Evolutionary conservation across 2,329 filamentous ascomycete genomes (phyloP).

Genomic region (Fusarium kyushuense): DNA sequence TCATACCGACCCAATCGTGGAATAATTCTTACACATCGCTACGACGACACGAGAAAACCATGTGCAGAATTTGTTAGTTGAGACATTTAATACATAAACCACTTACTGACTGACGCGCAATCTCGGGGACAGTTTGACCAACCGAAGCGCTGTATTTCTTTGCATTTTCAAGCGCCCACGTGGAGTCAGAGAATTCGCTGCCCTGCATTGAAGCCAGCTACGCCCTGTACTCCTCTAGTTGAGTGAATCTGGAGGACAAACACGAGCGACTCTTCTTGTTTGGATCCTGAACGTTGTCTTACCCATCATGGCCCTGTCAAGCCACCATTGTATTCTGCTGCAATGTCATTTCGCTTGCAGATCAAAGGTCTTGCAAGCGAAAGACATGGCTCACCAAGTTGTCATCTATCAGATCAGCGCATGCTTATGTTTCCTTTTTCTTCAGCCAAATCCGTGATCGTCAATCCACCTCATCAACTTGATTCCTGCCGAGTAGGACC

Average conservation of each 20-base stretch:
- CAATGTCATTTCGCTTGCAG: slow-evolving; percentile 26
- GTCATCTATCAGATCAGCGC: slow-evolving; percentile 17
- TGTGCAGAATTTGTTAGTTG: slow-evolving; percentile 20
- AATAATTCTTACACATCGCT: slow-evolving; percentile 7
- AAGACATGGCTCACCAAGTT: slow-evolving; percentile 16
- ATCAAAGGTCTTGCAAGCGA: slow-evolving; percentile 6
- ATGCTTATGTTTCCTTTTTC: slow-evolving; percentile 25
- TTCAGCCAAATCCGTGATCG: slow-evolving; percentile 5
- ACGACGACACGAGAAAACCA: slow-evolving; percentile 31
- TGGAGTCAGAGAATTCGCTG: slow-evolving; percentile 47
- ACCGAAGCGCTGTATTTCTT: slow-evolving; percentile 25
- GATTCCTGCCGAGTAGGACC: slow-evolving; percentile 30
- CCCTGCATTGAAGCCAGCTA: slow-evolving; percentile 14
- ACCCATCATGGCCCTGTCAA: slow-evolving; percentile 19
- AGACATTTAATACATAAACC: slow-evolving; percentile 28
- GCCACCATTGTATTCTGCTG: slow-evolving; percentile 24
- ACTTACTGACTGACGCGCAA: slow-evolving; percentile 38
- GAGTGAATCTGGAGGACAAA: slow-evolving; percentile 3
- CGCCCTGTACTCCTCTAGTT: not conserved
- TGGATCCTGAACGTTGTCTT: slow-evolving; percentile 13
- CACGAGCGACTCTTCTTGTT: slow-evolving; percentile 4
- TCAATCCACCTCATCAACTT: slow-evolving; percentile 16
- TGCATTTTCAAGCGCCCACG: slow-evolving; percentile 39
- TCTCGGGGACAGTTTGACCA: slow-evolving; percentile 35
- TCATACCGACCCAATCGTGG: slow-evolving; percentile 8